phyloP scores from a whole-genome alignment of 148 eudicot genomes.

The Vaccinium corymbosum region DNA sequence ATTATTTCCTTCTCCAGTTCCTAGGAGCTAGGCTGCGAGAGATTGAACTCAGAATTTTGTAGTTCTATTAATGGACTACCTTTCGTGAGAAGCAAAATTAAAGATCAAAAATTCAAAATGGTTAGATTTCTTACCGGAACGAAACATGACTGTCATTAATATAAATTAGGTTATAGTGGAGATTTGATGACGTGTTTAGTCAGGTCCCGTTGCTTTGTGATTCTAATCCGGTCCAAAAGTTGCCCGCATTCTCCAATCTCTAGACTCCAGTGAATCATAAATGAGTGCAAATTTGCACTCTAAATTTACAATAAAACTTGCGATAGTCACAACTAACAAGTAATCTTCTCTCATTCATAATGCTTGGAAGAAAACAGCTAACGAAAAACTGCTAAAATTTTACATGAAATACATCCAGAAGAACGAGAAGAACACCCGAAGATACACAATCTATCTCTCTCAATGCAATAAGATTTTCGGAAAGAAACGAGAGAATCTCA shows the following conservation, averaged over 20 bases:
- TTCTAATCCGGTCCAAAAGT: background rate
- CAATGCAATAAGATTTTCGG: conserved; percentile 14
- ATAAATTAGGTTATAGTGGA: background rate
- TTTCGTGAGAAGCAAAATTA: background rate
- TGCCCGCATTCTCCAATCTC: background rate
- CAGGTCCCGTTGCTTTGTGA: background rate
- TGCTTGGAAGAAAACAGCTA: background rate
- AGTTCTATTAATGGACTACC: too few relatives aligned
- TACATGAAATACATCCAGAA: background rate
- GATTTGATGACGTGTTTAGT: background rate
- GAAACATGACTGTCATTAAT: background rate
- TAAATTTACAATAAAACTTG: background rate
- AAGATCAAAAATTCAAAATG: background rate
- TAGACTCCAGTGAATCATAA: background rate
- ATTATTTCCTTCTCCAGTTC: too few relatives aligned
- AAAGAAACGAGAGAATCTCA: conserved; percentile 14
- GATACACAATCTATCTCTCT: background rate
- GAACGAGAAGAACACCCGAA: background rate
- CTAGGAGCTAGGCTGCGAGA: too few relatives aligned
- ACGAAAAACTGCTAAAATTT: background rate
- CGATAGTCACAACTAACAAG: background rate
- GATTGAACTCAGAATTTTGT: too few relatives aligned
- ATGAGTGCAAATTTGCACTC: too few relatives aligned
- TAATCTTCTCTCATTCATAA: background rate
- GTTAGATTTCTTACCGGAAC: background rate